Base-by-base conservation (phyloP, 2,329 filamentous ascomycete genomes). In the Cladophialophora yegresii region DNA sequence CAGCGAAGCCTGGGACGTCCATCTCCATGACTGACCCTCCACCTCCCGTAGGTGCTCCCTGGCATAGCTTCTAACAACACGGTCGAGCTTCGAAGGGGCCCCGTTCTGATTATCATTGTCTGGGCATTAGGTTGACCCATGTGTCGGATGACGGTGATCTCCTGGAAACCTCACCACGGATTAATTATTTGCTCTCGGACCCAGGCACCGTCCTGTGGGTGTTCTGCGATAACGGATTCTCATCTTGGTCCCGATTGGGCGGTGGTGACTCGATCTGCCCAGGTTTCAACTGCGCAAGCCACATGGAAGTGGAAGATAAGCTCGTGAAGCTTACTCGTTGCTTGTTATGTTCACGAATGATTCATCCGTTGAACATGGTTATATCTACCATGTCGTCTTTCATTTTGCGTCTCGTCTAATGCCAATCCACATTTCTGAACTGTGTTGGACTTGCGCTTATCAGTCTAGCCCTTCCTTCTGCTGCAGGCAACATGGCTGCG, bases 401-500 rank as follows among this genome's bases (percentile, higher is more conserved):
- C n/a, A 33, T n/a, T 16, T 28, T 22, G 13, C 5, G 26, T 36
- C 20, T 22, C 26, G 16, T 50, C 20, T 1, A 4, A 20, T 16
- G 20, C 16, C 47, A 4, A n/a, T 12, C 26, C 47, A 6, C 36
- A n/a, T 43, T n/a, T 8, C 26, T 7, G 4, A 16, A n/a, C 16
- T 20, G 36, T n/a, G 36, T 43, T 20, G 36, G 36, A 6, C 13
- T 43, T n/a, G 36, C n/a, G 36, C 36, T 13, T 40, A 13, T 13
- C n/a, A 49, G 16, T 12, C 9, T 50, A 23, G 9, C 6, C 9
- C 10, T 50, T 50, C 47, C 32, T 26, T 40, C 33, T 1, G 13
- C 55, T 20, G 30, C 55, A 12, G 36, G 20, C 9, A 58, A 30
- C 12, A 62, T 63, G 59, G 65, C 65, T 22, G 28, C 59, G 23